Conservation (phyloP, 1,139 yeast species). For the Dujonia santamariae region DNA sequence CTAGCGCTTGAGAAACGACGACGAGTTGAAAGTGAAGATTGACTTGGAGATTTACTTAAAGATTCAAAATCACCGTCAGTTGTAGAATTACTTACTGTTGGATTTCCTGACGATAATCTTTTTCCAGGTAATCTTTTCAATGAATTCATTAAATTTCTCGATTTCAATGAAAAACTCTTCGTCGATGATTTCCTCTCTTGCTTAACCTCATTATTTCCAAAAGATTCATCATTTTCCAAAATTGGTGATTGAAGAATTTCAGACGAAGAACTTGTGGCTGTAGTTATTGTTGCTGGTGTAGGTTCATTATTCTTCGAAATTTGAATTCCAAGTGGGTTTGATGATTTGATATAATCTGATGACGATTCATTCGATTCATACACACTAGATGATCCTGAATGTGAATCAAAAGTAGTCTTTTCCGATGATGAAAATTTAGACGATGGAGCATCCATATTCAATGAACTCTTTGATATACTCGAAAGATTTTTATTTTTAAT, state of each 20-base stretch:
- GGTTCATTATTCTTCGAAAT: no score
- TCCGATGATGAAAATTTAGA: conserved; percentile 3
- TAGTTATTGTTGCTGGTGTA: no score
- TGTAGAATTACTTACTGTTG: no score
- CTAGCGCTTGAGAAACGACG: conserved; percentile 5
- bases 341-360: no score
- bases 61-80: no score
- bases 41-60: no score
- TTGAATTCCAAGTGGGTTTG: no score
- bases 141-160: conserved; percentile 6
- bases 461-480: neutral
- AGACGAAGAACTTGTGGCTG: no score
- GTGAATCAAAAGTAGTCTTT: conserved; percentile 3
- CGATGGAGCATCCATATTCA: conserved; percentile 1
- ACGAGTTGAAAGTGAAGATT: no score
- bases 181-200: conserved; percentile 1
- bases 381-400: no score
- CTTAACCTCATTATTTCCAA: conserved; percentile 4
- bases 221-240: conserved; percentile 5
- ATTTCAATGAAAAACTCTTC: conserved; percentile 8
- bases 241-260: conserved; percentile 8
- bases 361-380: no score
- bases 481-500: neutral
- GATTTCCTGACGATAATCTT: no score
- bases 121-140: conserved; percentile 7